A percentile compares a stretch with the other conserved stretches of the same genome.
Evolutionary conservation across 768 basidiomycete genomes (phyloP).

Genomic region (Pisolithus sp.): DNA sequence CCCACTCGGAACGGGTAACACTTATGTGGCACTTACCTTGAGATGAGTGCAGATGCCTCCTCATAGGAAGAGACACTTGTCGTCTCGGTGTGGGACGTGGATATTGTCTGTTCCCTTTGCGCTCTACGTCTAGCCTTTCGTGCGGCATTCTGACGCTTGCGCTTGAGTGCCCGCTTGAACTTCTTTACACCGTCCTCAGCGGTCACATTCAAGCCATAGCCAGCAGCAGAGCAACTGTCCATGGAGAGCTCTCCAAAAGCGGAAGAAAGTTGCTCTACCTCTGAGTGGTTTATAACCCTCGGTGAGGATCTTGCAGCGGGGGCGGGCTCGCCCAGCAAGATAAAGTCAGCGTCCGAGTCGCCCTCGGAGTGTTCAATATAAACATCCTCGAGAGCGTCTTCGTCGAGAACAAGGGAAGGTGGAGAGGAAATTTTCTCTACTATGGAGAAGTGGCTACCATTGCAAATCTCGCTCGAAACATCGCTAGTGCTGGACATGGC

Average conservation of each 20-base stretch:
- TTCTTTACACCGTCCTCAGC: conserved; percentile 6
- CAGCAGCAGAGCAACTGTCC: not conserved
- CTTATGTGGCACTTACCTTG: conserved; percentile 12
- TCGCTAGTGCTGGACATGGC: no score
- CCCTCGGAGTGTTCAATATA: conserved; percentile 1
- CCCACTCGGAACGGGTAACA: not conserved
- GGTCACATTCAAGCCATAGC: conserved; percentile 3
- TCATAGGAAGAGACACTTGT: conserved; percentile 18
- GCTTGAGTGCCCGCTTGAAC: not conserved
- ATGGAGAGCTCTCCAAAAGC: conserved; percentile 17
- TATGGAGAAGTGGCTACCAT: not conserved
- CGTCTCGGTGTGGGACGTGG: conserved; percentile 5
- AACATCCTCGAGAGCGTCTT: not conserved
- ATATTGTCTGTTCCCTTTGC: not conserved
- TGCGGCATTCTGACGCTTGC: not conserved
- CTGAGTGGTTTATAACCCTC: conserved; percentile 1
- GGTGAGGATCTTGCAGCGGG: conserved; percentile 7
- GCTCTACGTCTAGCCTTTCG: conserved; percentile 2
- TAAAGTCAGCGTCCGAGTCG: conserved; percentile 15
- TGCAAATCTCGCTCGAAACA: no score
- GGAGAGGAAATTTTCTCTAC: not conserved
- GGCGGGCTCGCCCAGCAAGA: conserved; percentile 18
- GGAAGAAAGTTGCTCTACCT: conserved; percentile 6
- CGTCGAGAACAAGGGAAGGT: conserved; percentile 8
- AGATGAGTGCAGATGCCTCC: conserved; percentile 22